Evolutionary conservation across 179 eudicot genomes (phyloP).

Genomic region (Vitellaria paradoxa): DNA sequence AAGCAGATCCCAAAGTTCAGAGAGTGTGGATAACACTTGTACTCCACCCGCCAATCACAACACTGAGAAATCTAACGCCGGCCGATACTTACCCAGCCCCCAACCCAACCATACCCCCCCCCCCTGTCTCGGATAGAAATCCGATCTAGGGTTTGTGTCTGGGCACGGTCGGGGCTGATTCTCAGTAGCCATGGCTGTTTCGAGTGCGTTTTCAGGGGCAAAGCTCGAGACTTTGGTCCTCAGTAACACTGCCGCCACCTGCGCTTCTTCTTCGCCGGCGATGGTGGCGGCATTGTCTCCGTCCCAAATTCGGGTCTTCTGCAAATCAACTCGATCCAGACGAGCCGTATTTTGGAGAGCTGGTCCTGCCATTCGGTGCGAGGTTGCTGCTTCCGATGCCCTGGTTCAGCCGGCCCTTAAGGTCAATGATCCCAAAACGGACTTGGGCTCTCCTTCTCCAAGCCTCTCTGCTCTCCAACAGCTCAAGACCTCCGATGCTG

Average conservation of each 20-base stretch:
- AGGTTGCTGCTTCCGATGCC: conserved; percentile 19
- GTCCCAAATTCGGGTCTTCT: conserved; percentile 28
- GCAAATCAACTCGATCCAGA: conserved; percentile 23
- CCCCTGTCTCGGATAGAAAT: background rate
- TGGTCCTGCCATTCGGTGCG: conserved; percentile 36
- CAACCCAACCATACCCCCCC: background rate
- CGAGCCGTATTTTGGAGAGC: conserved; percentile 22
- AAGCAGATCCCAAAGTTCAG: background rate
- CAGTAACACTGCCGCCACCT: conserved; percentile 23
- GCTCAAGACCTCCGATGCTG: conserved; percentile 91
- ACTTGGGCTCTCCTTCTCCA: conserved; percentile 37
- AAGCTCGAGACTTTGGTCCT: conserved; percentile 60
- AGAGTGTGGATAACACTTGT: conserved; percentile 76
- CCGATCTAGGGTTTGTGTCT: conserved; percentile 13
- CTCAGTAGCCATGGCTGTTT: conserved; percentile 52
- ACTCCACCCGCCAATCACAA: conserved; percentile 43
- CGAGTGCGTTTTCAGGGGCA: conserved; percentile 54
- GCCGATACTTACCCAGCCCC: background rate
- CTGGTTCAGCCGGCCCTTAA: too few relatives aligned
- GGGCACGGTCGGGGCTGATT: background rate
- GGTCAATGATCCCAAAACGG: background rate
- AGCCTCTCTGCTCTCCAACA: conserved; percentile 79
- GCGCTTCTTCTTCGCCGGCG: conserved; percentile 3
- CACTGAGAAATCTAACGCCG: conserved; percentile 22
- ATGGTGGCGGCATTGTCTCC: conserved; percentile 26